Base-by-base conservation (phyloP, 1,284 basidiomycete genomes). In the Somion occarium region DNA sequence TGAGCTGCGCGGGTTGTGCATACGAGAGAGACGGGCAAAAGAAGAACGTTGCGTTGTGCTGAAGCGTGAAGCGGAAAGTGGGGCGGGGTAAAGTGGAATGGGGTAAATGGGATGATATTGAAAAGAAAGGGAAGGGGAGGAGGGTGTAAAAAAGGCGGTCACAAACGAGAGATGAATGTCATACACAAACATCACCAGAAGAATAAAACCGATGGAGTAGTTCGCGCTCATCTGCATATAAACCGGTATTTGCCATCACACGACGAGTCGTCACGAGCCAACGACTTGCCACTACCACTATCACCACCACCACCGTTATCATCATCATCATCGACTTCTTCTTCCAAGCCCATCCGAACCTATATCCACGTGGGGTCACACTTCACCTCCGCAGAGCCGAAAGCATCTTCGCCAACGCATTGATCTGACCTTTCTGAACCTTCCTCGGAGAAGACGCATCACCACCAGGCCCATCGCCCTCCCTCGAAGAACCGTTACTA, bases 371-470 rank as follows among this genome's bases (percentile, higher is more conserved):
- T n/a, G n/a, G n/a, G n/a, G 38, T 18, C 12, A 45, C 47, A 58
- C 59, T 7, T 76, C 68, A 87, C 62, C 82, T 80, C 62, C 85
- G 76, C 68, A 88, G 68, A 47, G 86, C 86, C 55, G 83, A 88
- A 55, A 91, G 71, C 85, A 91, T 88, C 79, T 90, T 90, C 56
- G 86, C 87, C 60, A 91, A 72, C 37, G 88, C 79, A 59, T 85
- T 85, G 73, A 90, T 90, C 74, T 91, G 88, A 50, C 84, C 85
- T 68, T 83, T 89, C 73, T 88, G 85, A 63, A 89, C 85, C 73
- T 88, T 91, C 75, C 86, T 84, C 57, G 82, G 80, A 45, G 62
- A 58, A 57, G 48, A 65, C 52, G 56, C 57, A 27, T 54, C 49
- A 53, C 44, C 44, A 22, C 54, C 61, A 27, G 52, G 52, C 13